Evolutionary conservation across 192 early-diverging fungal genomes (phyloP).

Genomic region (Coemansia sp.): DNA sequence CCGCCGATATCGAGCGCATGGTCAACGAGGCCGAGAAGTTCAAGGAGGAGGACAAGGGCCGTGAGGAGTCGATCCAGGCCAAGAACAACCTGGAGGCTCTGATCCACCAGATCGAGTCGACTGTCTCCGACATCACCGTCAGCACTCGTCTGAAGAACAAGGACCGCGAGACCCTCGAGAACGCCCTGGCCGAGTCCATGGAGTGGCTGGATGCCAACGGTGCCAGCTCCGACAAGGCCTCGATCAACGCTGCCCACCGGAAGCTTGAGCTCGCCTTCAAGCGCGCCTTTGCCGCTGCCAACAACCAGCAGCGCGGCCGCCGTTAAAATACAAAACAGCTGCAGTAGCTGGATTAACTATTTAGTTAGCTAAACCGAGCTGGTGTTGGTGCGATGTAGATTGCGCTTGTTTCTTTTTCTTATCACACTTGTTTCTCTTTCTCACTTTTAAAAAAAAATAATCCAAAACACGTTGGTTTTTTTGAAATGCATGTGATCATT

Average conservation of each 20-base stretch:
- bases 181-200: slow-evolving; percentile 75
- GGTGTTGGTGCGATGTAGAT: not conserved
- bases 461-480: no score
- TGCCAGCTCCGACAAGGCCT: slow-evolving; percentile 60
- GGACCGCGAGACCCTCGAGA: slow-evolving; percentile 71
- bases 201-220: slow-evolving; percentile 67
- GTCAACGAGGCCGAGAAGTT: slow-evolving; percentile 87
- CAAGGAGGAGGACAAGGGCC: slow-evolving; percentile 73
- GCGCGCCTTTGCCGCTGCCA: slow-evolving; percentile 58
- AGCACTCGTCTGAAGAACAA: slow-evolving; percentile 69
- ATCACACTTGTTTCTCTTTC: slow-evolving; percentile 4
- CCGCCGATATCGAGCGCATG: slow-evolving; percentile 93
- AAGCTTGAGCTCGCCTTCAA: slow-evolving; percentile 70
- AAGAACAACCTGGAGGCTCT: slow-evolving; percentile 79
- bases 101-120: slow-evolving; percentile 71
- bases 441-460: slow-evolving; percentile 9
- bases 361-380: not conserved
- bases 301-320: slow-evolving; percentile 31
- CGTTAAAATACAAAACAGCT: slow-evolving; percentile 23
- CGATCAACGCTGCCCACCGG: slow-evolving; percentile 64
- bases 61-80: slow-evolving; percentile 73
- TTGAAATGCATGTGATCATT: no score
- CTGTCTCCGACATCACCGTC: slow-evolving; percentile 68
- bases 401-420: not conserved
- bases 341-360: no score